Conservation (phyloP, 148 eudicot genomes). For the Spergularia bocconei region DNA sequence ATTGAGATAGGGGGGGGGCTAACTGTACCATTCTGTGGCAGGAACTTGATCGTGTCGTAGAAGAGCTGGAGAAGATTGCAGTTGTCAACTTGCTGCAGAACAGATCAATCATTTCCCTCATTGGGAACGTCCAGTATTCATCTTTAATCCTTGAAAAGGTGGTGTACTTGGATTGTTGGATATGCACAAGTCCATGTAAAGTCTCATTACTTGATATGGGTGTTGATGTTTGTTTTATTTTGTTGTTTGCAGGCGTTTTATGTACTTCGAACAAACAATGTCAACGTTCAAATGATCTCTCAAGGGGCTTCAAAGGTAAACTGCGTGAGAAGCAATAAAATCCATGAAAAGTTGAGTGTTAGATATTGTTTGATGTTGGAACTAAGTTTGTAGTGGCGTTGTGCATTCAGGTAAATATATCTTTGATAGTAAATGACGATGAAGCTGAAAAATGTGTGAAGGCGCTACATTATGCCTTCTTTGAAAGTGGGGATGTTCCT, state of each 20-base stretch:
- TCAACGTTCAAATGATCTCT: slow-evolving; percentile 97
- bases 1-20: not conserved
- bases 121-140: slow-evolving; percentile 89
- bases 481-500: slow-evolving; percentile 49
- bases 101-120: slow-evolving; percentile 87
- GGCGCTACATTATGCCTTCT: slow-evolving; percentile 84
- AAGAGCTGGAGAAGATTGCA: slow-evolving; percentile 86
- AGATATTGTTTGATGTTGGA: not conserved
- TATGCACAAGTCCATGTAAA: too few relatives aligned
- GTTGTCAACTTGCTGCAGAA: slow-evolving; percentile 78
- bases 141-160: slow-evolving; percentile 90
- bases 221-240: not conserved
- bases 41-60: slow-evolving; percentile 90
- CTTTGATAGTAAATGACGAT: slow-evolving; percentile 81
- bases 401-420: slow-evolving; percentile 69
- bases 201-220: not conserved
- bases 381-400: not conserved
- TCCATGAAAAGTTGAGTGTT: not conserved
- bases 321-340: not conserved
- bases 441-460: slow-evolving; percentile 88
- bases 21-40: slow-evolving; percentile 24
- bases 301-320: slow-evolving; percentile 92
- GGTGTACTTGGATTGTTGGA: not conserved
- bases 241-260: slow-evolving; percentile 58
- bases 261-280: slow-evolving; percentile 64